Conservation (phyloP, 2,329 filamentous ascomycete genomes). For the Aspergillus thermomutatus region DNA sequence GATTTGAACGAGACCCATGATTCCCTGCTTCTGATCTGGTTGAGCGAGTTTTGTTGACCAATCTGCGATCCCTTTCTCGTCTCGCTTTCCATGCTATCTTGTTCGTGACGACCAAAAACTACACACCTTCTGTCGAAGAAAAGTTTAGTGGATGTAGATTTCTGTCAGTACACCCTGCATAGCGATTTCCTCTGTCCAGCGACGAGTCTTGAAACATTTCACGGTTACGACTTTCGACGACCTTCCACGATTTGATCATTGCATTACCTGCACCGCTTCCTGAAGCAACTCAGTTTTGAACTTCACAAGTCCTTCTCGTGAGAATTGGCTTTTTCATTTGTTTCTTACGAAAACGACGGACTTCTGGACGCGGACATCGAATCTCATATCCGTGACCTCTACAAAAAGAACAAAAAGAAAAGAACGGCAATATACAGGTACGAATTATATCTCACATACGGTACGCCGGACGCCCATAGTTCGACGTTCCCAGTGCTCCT, state of each 20-base stretch:
- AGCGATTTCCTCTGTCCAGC: constrained; percentile 16
- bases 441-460: constrained; percentile 1
- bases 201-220: constrained; percentile 22
- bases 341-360: constrained; percentile 13
- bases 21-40: constrained; percentile 27
- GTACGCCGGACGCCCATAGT: constrained; percentile 22
- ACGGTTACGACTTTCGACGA: constrained; percentile 34
- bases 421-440: neutral
- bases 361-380: constrained; percentile 7
- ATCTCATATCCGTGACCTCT: neutral
- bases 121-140: constrained; percentile 4
- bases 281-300: constrained; percentile 11
- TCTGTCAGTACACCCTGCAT: constrained; percentile 16
- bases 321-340: constrained; percentile 3
- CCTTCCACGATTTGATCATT: constrained; percentile 27
- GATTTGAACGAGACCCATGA: constrained; percentile 45
- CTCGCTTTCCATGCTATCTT: constrained; percentile 6
- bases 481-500: constrained; percentile 18
- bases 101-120: constrained; percentile 11
- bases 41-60: constrained; percentile 21
- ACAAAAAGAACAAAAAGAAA: constrained; percentile 1
- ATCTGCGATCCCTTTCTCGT: constrained; percentile 15
- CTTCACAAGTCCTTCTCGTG: constrained; percentile 3
- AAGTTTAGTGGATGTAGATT: constrained; percentile 24
- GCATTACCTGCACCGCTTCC: constrained; percentile 24